Conservation (phyloP, 2,329 filamentous ascomycete genomes). For the Exophiala spinifera region DNA sequence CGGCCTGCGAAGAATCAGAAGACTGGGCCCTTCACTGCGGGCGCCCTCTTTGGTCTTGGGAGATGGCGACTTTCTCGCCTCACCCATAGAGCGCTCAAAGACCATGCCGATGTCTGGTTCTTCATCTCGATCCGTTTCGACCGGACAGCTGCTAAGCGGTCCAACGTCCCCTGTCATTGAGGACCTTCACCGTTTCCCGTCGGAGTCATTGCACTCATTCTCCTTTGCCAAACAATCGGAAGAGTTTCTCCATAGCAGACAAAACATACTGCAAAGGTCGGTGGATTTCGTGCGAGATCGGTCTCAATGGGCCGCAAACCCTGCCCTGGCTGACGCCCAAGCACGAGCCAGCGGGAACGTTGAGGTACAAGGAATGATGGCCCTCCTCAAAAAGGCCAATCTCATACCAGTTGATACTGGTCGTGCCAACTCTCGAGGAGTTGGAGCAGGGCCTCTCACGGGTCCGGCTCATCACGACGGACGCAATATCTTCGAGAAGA, state of each 20-base stretch:
- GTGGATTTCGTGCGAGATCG: constrained; percentile 96
- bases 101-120: constrained; percentile 67
- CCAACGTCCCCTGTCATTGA: constrained; percentile 72
- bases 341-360: constrained; percentile 77
- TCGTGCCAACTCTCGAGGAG: constrained; percentile 41
- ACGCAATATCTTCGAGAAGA: constrained; percentile 80
- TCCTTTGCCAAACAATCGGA: constrained; percentile 96
- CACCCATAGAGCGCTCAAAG: constrained; percentile 59
- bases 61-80: constrained; percentile 59
- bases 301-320: constrained; percentile 73
- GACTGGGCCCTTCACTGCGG: constrained; percentile 65
- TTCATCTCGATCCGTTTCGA: constrained; percentile 40
- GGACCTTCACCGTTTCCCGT: constrained; percentile 87
- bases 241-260: constrained; percentile 83
- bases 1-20: constrained; percentile 88
- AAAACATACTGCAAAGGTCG: constrained; percentile 88
- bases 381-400: constrained; percentile 77
- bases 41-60: constrained; percentile 62
- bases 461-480: constrained; percentile 72
- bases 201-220: constrained; percentile 95
- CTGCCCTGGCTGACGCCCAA: constrained; percentile 77
- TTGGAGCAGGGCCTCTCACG: constrained; percentile 64
- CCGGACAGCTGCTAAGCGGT: constrained; percentile 54
- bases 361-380: constrained; percentile 86
- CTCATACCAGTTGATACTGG: constrained; percentile 67